phyloP scores from a whole-genome alignment of 495 filamentous ascomycete species.

The Aspergillus sparsus region DNA sequence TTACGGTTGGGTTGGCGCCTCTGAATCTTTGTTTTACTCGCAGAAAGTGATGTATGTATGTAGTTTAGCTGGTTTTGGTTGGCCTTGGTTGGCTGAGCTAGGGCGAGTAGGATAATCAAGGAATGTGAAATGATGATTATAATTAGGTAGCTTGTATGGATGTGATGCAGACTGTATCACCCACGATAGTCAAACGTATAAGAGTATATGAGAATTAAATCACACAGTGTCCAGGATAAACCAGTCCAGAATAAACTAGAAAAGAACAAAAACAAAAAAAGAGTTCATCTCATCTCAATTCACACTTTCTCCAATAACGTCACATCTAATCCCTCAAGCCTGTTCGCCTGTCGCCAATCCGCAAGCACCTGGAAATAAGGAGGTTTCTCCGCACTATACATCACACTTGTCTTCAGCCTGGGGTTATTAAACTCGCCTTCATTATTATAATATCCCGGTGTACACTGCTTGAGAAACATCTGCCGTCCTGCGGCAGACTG shows the following conservation, averaged over 20 bases:
- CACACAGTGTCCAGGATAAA: too few relatives aligned
- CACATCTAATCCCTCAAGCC: not conserved
- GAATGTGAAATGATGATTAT: too few relatives aligned
- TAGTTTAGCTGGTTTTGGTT: too few relatives aligned
- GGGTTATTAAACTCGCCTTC: not conserved
- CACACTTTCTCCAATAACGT: not conserved
- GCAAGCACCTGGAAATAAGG: not conserved
- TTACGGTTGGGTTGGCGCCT: not conserved
- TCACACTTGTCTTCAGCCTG: not conserved
- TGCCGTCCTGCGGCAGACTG: slow-evolving; percentile 15
- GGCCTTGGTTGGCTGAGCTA: too few relatives aligned
- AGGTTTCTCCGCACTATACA: not conserved
- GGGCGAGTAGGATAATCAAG: too few relatives aligned
- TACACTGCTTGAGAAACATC: slow-evolving; percentile 5
- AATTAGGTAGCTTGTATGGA: too few relatives aligned
- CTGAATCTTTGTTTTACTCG: not conserved
- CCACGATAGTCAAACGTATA: too few relatives aligned
- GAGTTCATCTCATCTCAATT: too few relatives aligned
- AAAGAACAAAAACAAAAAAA: too few relatives aligned
- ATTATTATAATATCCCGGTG: slow-evolving; percentile 6
- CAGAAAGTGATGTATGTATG: not conserved
- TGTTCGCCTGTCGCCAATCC: not conserved
- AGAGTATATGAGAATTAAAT: too few relatives aligned
- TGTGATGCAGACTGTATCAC: too few relatives aligned
- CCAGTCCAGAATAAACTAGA: too few relatives aligned